These are phyloP conservation scores for Thuidium tamariscinum DNA, from an alignment of 225 moss, liverwort and hornwort genomes.

Conservation along the genomic window DNA sequence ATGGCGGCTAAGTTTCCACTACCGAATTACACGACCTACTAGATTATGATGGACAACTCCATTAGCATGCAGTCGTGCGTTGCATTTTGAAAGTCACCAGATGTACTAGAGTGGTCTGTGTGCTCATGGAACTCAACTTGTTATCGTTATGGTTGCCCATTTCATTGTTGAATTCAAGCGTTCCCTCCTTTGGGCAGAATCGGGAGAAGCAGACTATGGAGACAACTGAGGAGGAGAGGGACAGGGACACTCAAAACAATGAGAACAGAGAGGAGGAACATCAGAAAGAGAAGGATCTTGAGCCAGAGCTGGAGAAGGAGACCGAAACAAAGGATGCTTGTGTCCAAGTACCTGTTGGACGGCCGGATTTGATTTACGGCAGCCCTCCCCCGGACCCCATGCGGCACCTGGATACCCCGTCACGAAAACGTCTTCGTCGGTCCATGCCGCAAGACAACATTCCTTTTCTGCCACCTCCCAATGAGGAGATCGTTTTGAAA, in stretches of 20 bases:
- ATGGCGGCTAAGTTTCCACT: too few species aligned
- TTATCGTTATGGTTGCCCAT: background rate
- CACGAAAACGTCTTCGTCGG: background rate
- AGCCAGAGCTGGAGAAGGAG: background rate
- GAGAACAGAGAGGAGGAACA: background rate
- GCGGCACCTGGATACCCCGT: background rate
- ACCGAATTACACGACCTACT: background rate
- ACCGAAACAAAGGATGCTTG: background rate
- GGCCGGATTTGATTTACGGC: background rate
- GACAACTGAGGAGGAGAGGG: background rate
- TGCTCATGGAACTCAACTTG: background rate
- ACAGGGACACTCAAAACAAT: background rate
- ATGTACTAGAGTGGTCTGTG: background rate
- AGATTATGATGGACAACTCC: background rate
- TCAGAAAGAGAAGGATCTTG: background rate
- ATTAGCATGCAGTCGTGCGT: background rate
- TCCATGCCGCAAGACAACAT: background rate
- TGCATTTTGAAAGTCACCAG: background rate
- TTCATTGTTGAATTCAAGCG: background rate
- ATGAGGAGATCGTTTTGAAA: background rate
- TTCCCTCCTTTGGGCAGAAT: background rate
- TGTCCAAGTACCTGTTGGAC: background rate
- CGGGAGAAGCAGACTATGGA: background rate
- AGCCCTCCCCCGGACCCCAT: background rate
- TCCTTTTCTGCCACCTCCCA: background rate